These are phyloP conservation scores for Pholiota conissans DNA, from an alignment of 768 basidiomycete species.

Conservation along the genomic window DNA sequence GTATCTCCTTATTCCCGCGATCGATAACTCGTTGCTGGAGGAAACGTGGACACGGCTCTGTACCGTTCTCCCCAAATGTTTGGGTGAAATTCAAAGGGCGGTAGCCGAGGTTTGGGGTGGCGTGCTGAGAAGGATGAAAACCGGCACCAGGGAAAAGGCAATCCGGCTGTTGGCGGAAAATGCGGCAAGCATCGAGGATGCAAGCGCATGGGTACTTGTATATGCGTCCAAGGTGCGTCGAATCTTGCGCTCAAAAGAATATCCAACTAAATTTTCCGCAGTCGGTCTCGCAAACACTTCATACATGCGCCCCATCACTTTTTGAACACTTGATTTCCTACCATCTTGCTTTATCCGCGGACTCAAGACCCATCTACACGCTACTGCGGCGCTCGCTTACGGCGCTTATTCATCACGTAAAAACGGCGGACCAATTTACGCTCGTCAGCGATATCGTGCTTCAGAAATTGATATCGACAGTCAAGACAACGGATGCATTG, in stretches of 20 bases:
- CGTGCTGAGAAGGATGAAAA: constrained; percentile 70
- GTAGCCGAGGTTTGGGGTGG: constrained; percentile 89
- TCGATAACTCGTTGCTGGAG: constrained; percentile 51
- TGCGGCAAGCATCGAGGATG: constrained; percentile 54
- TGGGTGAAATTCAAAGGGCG: constrained; percentile 71
- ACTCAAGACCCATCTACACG: constrained; percentile 44
- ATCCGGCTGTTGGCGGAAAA: constrained; percentile 54
- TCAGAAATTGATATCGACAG: constrained; percentile 30
- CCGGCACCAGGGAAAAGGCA: constrained; percentile 52
- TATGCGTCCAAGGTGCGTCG: constrained; percentile 73
- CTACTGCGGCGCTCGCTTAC: constrained; percentile 75
- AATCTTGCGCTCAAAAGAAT: background rate
- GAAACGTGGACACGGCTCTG: constrained; percentile 62
- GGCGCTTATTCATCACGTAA: constrained; percentile 82
- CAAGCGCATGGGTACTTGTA: constrained; percentile 72
- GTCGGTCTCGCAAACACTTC: constrained; percentile 84
- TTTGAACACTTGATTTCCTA: constrained; percentile 56
- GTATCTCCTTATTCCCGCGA: constrained; percentile 67
- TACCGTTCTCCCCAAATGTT: constrained; percentile 53
- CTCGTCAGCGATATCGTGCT: constrained; percentile 55
- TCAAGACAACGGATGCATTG: constrained; percentile 16
- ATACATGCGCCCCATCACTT: constrained; percentile 70
- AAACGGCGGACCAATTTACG: constrained; percentile 63
- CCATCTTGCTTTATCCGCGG: constrained; percentile 43
- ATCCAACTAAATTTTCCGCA: constrained; percentile 25